Base-by-base conservation (phyloP, 768 basidiomycete genomes). In the Rickenella mellea region DNA sequence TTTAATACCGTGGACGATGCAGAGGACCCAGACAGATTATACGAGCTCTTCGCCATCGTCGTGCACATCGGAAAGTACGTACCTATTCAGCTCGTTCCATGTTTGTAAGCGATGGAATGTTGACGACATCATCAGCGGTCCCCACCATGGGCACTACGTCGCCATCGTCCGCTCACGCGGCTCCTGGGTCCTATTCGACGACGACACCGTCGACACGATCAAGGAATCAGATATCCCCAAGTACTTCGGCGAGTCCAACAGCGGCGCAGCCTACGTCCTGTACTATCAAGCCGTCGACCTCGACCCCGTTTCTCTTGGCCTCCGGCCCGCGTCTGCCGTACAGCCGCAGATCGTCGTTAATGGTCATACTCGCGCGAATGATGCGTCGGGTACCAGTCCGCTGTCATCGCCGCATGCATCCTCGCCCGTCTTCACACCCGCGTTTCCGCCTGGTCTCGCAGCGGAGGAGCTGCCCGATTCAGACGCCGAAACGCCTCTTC, bases 11-110 rank as follows among this genome's bases (percentile, higher is more conserved):
- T 92, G 39, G 96, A 99, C 61, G 90, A 93, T 52, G 77, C 83
- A 36, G 78, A 83, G 40, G 78, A 97, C 58, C 87, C 92, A 0
- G 96, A 99, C 60, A 71, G 93, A 41, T 59, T 98, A 47, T 99
- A 96, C 65, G 80, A 88, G 59, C 74, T 99, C 21, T 97, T 93
- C 58, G 92, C 89, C 11, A 89, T 98, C 44, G 93, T 99, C 26
- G 90, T 99, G n/a, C 96, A 99, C 63, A 93, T 99, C 49, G 96
- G 96, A 73, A 86, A 78, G 93, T 94, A 62, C 56, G 89, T 80
- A 6, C 12, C 36, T 26, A 15, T 47, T 52, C 22, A 48, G 49
- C 30, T 42, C 22, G 32, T 45, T 19, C 41, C 27, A 42, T 40
- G 47, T 50, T 47, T n/a, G n/a, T n/a, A n/a, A n/a, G n/a, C n/a